Percentiles rank a stretch among this genome's conserved stretches.
phyloP scores from a whole-genome alignment of 2,329 filamentous ascomycete genomes.

The Nemania serpens region DNA sequence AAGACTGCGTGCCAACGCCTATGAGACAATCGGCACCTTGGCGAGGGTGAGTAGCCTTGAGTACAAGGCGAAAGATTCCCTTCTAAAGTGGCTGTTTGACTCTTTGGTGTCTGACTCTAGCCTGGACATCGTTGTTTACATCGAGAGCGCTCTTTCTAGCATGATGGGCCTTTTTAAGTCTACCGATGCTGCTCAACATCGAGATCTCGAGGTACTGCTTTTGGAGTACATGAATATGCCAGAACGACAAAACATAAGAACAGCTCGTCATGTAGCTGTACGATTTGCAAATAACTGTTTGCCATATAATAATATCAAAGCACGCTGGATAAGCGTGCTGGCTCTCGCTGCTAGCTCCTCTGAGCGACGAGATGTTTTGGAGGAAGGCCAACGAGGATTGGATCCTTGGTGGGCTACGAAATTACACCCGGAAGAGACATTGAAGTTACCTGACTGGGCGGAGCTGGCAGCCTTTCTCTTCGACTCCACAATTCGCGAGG shows the following conservation, averaged over 20 bases:
- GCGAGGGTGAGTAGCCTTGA: conserved; percentile 67
- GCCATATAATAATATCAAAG: conserved; percentile 76
- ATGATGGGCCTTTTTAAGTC: conserved; percentile 57
- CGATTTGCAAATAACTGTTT: conserved; percentile 91
- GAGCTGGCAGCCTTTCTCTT: conserved; percentile 58
- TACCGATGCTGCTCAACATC: conserved; percentile 37
- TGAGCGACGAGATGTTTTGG: conserved; percentile 80
- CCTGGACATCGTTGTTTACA: conserved; percentile 78
- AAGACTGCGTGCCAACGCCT: conserved; percentile 76
- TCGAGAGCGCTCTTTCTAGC: conserved; percentile 85
- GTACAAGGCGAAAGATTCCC: conserved; percentile 54
- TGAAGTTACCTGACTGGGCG: conserved; percentile 55
- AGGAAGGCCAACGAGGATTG: conserved; percentile 87
- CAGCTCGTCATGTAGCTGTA: conserved; percentile 79
- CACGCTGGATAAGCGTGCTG: conserved; percentile 86
- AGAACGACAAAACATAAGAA: conserved; percentile 63
- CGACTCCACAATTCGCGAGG: conserved; percentile 29
- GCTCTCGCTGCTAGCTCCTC: conserved; percentile 70
- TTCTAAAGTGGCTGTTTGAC: conserved; percentile 78
- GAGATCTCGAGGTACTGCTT: conserved; percentile 58
- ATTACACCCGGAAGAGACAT: conserved; percentile 42
- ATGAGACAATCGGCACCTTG: conserved; percentile 87
- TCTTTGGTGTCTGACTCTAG: conserved; percentile 81
- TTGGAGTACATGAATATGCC: conserved; percentile 68
- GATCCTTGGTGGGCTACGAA: conserved; percentile 62